Evolutionary conservation across 2,329 filamentous ascomycete genomes (phyloP).

Genomic region (Akanthomyces muscarius): DNA sequence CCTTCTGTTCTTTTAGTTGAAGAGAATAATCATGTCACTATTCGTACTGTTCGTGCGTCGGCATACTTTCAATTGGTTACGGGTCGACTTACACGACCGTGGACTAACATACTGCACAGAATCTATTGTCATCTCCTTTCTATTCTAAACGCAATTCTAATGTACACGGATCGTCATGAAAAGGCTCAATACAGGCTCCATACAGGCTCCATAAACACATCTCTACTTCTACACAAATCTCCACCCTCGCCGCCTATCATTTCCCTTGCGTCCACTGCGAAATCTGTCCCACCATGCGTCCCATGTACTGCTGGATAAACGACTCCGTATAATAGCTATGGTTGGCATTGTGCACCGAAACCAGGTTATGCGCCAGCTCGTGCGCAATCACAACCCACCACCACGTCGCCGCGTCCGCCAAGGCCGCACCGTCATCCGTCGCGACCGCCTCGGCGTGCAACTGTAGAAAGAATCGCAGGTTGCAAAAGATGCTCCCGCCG

Average conservation of each 20-base stretch:
- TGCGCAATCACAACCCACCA: conserved; percentile 98
- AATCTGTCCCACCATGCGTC: conserved; percentile 58
- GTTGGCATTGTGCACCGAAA: conserved; percentile 68
- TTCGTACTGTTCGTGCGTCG: too few relatives aligned
- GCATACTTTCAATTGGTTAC: too few relatives aligned
- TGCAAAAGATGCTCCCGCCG: conserved; percentile 86
- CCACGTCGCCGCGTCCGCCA: conserved; percentile 69
- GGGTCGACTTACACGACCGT: too few relatives aligned
- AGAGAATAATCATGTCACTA: too few relatives aligned
- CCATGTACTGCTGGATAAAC: conserved; percentile 74
- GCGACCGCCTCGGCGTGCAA: conserved; percentile 59
- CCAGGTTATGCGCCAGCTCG: conserved; percentile 92
- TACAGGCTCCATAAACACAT: background rate
- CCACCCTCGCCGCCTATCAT: background rate
- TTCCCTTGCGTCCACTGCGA: conserved; percentile 13
- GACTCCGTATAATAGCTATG: conserved; percentile 85
- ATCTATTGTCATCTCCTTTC: too few relatives aligned
- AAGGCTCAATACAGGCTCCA: background rate
- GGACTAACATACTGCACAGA: too few relatives aligned
- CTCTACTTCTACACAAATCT: background rate
- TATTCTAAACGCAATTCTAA: background rate
- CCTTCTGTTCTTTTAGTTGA: too few relatives aligned
- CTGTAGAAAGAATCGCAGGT: conserved; percentile 80
- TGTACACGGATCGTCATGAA: background rate
- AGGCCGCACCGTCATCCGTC: conserved; percentile 38